Conservation (phyloP, 768 basidiomycete genomes). For the Neoboletus magnificus region DNA sequence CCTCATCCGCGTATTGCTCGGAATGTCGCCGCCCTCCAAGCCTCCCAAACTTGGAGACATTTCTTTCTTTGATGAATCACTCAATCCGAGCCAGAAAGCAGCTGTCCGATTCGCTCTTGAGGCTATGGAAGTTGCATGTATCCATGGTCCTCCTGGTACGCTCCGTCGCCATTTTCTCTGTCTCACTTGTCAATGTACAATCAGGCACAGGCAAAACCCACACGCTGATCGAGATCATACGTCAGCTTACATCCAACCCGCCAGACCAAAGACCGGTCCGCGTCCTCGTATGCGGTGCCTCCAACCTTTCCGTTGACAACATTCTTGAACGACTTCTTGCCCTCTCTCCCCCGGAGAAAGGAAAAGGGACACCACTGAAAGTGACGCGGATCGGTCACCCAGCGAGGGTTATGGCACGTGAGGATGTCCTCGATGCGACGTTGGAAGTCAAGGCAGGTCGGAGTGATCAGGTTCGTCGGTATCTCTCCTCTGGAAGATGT, state of each 20-base stretch:
- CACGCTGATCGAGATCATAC: constrained; percentile 90
- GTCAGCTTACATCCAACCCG: constrained; percentile 63
- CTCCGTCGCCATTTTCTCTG: not conserved
- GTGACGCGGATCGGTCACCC: constrained; percentile 95
- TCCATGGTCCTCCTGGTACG: constrained; percentile 94
- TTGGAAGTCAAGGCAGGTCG: constrained; percentile 69
- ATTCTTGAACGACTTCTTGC: constrained; percentile 81
- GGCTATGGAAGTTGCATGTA: constrained; percentile 80
- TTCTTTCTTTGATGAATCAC: constrained; percentile 65
- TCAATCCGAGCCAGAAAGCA: constrained; percentile 82
- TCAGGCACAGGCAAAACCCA: constrained; percentile 92
- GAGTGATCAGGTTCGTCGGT: constrained; percentile 57
- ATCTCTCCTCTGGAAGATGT: not conserved
- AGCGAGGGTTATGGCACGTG: constrained; percentile 79
- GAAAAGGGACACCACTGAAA: constrained; percentile 42
- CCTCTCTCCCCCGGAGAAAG: constrained; percentile 50
- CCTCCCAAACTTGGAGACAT: constrained; percentile 39
- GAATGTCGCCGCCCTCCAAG: constrained; percentile 49
- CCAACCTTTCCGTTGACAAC: constrained; percentile 95
- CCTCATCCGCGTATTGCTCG: constrained; percentile 70
- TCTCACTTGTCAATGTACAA: not conserved
- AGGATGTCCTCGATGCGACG: constrained; percentile 63
- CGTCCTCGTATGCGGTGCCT: constrained; percentile 88
- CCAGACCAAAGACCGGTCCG: constrained; percentile 47
- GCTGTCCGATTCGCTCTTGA: constrained; percentile 83